These are phyloP conservation scores for Blastobotrys indianensis DNA, from an alignment of 1,139 yeast species.

Conservation along the genomic window DNA sequence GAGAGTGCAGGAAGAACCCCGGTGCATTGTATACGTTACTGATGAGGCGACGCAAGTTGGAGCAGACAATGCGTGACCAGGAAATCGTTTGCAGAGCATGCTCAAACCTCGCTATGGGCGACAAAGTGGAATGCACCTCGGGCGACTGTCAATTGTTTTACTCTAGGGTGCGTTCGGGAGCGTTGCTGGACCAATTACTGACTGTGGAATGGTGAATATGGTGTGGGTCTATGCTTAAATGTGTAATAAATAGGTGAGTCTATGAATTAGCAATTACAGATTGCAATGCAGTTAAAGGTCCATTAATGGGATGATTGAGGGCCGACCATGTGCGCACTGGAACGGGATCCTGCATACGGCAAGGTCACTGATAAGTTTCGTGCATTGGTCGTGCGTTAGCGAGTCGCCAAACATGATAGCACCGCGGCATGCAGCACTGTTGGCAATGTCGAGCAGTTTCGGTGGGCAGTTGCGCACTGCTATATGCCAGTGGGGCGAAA, in stretches of 20 bases:
- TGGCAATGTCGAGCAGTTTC: constrained; percentile 33
- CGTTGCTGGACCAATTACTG: not conserved
- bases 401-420: constrained; percentile 70
- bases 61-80: constrained; percentile 25
- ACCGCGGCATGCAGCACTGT: constrained; percentile 62
- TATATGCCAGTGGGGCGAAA: not conserved
- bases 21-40: constrained; percentile 19
- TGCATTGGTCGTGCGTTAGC: constrained; percentile 43
- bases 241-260: constrained; percentile 24
- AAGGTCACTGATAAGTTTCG: constrained; percentile 39
- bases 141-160: constrained; percentile 43
- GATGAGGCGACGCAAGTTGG: constrained; percentile 19
- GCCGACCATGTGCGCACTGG: constrained; percentile 86
- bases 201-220: constrained; percentile 44
- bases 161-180: constrained; percentile 25
- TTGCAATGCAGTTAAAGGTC: constrained; percentile 16
- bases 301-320: constrained; percentile 58
- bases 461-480: constrained; percentile 1
- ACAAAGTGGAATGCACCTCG: constrained; percentile 33
- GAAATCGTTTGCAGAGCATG: constrained; percentile 32
- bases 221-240: no score
- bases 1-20: constrained; percentile 16
- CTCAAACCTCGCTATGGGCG: constrained; percentile 24
- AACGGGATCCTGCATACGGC: constrained; percentile 55
- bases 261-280: no score